Conservation (phyloP, 805 yeast genomes). For the Kockiozyma suomiensis region DNA sequence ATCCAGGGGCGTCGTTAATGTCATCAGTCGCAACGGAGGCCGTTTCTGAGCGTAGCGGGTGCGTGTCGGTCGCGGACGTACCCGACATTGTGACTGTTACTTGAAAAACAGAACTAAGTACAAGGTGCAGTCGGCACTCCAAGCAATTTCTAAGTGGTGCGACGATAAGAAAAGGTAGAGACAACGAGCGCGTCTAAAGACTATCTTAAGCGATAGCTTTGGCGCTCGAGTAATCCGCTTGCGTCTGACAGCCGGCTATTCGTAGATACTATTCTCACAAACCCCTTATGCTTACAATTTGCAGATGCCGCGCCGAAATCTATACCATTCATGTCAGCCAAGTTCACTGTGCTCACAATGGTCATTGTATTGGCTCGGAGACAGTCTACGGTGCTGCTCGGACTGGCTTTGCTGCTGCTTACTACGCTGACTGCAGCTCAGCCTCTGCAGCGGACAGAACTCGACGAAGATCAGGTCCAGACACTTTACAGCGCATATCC, state of each 20-base stretch:
- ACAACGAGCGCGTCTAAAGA: too few relatives aligned
- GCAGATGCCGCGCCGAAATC: too few relatives aligned
- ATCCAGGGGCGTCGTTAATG: constrained; percentile 20
- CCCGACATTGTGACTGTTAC: constrained; percentile 3
- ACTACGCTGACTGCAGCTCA: not conserved
- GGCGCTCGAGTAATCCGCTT: too few relatives aligned
- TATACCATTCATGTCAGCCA: too few relatives aligned
- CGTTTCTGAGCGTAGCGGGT: constrained; percentile 22
- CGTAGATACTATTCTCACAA: too few relatives aligned
- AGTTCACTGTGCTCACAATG: too few relatives aligned
- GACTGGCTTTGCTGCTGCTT: not conserved
- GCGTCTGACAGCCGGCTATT: too few relatives aligned
- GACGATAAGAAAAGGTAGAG: too few relatives aligned
- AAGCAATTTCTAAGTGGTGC: too few relatives aligned
- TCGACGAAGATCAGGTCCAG: constrained; percentile 11
- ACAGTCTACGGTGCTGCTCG: not conserved
- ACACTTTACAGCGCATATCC: constrained; percentile 11
- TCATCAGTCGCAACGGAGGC: constrained; percentile 16
- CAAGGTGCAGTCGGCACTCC: too few relatives aligned
- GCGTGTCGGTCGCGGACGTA: constrained; percentile 14
- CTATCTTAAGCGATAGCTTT: too few relatives aligned
- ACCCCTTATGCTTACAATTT: too few relatives aligned
- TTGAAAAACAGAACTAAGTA: not conserved
- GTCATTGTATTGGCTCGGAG: not conserved
- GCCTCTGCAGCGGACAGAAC: constrained; percentile 16